Evolutionary conservation across 2,329 filamentous ascomycete genomes (phyloP).

Genomic region (Fusarium fracticaudum): DNA sequence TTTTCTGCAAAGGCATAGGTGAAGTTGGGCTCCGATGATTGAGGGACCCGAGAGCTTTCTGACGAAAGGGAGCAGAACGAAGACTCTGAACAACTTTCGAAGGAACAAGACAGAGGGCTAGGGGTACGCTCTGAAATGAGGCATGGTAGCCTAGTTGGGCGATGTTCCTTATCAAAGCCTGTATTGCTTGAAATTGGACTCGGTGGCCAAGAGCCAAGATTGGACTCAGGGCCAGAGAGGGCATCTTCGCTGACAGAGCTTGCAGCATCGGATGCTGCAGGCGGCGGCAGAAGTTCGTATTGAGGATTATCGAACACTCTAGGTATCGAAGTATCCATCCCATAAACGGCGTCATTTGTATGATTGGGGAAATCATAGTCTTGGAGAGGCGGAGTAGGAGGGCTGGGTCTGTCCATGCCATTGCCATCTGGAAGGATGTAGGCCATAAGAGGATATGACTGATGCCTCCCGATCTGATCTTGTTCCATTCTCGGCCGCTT

Average conservation of each 20-base stretch:
- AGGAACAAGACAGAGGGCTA: accelerated
- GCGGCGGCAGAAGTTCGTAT: accelerated
- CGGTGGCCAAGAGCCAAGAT: neutral
- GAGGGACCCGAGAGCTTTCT: accelerated
- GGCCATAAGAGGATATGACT: accelerated
- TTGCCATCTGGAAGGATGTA: neutral
- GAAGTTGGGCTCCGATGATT: accelerated
- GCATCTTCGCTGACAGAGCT: neutral
- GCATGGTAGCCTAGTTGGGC: neutral
- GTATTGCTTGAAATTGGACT: neutral
- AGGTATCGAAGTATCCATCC: accelerated
- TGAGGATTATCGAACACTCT: accelerated
- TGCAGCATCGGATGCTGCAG: neutral
- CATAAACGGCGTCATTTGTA: neutral
- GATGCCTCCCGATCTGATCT: too few species aligned
- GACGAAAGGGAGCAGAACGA: neutral
- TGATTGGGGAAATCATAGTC: neutral
- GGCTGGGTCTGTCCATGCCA: neutral
- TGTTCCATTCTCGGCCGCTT: neutral
- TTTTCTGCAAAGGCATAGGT: neutral
- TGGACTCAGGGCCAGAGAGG: neutral
- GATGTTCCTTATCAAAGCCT: neutral
- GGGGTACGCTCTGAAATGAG: accelerated
- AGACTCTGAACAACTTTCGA: neutral
- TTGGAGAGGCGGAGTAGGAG: neutral